Evolutionary conservation across 306 rosid species (phyloP).

Genomic region (Malus asiatica): DNA sequence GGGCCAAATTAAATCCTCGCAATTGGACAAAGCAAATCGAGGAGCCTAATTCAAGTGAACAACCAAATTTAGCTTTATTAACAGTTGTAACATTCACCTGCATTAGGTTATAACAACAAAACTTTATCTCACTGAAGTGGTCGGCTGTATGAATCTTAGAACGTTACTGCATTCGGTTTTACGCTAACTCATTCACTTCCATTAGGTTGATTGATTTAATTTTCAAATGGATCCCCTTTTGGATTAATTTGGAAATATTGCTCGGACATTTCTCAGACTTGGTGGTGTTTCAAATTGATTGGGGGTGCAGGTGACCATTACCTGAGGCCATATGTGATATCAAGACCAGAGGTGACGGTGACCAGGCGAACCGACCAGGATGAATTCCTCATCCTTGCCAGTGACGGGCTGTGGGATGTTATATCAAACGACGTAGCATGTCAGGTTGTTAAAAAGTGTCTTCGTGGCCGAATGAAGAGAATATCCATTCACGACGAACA

Average conservation of each 20-base stretch:
- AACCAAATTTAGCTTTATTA: neutral
- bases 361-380: conserved; percentile 54
- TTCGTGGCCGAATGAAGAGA: conserved; percentile 25
- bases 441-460: conserved; percentile 54
- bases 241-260: neutral
- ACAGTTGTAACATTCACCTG: neutral
- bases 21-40: neutral
- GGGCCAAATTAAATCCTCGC: neutral
- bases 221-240: no score
- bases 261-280: neutral
- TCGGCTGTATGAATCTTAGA: no score
- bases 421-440: conserved; percentile 61
- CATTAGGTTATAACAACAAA: neutral
- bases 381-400: conserved; percentile 72
- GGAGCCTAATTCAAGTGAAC: neutral
- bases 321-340: conserved; percentile 74
- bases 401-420: conserved; percentile 93
- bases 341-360: conserved; percentile 78
- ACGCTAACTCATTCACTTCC: neutral
- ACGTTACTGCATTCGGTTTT: no score
- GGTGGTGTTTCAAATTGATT: neutral
- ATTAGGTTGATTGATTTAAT: neutral
- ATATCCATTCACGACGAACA: neutral
- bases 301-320: conserved; percentile 56
- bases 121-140: no score